These are phyloP conservation scores for Beauveria medogensis DNA, from an alignment of 2,329 filamentous ascomycete genomes.

Conservation along the genomic window DNA sequence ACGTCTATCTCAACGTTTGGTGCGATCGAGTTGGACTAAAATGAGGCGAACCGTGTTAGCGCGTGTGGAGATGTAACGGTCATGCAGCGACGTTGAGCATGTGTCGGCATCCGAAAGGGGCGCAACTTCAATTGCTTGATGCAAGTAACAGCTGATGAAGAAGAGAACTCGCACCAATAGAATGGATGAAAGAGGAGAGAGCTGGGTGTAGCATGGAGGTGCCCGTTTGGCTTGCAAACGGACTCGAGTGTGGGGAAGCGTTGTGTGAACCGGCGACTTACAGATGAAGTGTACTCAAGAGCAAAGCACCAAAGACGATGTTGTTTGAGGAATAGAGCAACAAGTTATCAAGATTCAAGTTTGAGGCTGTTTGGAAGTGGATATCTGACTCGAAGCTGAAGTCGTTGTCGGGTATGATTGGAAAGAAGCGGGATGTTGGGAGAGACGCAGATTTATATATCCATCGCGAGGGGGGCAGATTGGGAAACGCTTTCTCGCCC, in stretches of 20 bases:
- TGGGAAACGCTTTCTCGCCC: neutral
- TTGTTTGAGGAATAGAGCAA: neutral
- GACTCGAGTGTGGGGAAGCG: constrained; percentile 2
- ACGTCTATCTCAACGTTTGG: neutral
- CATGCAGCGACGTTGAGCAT: neutral
- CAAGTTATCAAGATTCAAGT: neutral
- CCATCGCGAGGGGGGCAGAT: neutral
- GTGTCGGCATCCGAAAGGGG: neutral
- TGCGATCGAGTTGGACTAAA: neutral
- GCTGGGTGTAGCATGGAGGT: neutral
- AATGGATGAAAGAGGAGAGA: neutral
- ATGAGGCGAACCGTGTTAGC: constrained; percentile 2
- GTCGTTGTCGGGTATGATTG: neutral
- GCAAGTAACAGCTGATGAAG: neutral
- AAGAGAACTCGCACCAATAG: neutral
- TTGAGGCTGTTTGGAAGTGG: neutral
- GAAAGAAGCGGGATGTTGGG: neutral
- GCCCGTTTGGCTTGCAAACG: constrained; percentile 7
- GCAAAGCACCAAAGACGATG: neutral
- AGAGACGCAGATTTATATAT: neutral
- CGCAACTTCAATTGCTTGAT: neutral
- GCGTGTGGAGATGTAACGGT: neutral
- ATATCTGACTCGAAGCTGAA: neutral
- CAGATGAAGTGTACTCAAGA: neutral
- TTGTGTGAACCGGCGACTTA: neutral